Conservation (phyloP, 2,329 filamentous ascomycete species). For the Trichoderma hamatum region DNA sequence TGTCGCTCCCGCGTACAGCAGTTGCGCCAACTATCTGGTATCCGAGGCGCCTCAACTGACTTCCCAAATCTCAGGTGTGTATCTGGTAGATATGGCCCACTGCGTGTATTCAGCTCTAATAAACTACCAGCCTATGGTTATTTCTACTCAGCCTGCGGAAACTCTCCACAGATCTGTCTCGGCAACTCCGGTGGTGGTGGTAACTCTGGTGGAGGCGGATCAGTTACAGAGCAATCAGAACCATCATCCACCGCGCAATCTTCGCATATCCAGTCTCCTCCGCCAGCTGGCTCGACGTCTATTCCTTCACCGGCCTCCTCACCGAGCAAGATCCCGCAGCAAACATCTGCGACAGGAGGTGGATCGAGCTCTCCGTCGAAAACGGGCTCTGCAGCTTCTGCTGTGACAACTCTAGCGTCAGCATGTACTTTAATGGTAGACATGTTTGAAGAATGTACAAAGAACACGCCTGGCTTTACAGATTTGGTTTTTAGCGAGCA, state of each 20-base stretch:
- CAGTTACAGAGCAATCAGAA: neutral
- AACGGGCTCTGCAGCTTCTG: neutral
- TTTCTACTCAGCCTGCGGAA: constrained; percentile 34
- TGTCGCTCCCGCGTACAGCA: constrained; percentile 36
- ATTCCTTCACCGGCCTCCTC: constrained; percentile 12
- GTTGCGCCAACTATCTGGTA: constrained; percentile 37
- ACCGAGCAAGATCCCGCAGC: constrained; percentile 2
- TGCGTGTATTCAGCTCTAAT: neutral
- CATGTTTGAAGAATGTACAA: constrained; percentile 36
- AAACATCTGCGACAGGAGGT: neutral
- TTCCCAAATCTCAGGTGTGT: constrained; percentile 35
- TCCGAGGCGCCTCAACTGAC: constrained; percentile 32
- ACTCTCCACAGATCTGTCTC: neutral
- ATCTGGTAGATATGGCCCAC: neutral
- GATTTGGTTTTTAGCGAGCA: constrained; percentile 34
- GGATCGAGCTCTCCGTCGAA: neutral
- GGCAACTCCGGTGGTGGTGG: neutral
- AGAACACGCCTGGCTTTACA: constrained; percentile 34
- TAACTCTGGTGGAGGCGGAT: neutral
- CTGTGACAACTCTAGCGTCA: constrained; percentile 27
- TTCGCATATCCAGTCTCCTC: neutral
- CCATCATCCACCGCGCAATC: neutral
- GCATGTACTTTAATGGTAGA: constrained; percentile 37
- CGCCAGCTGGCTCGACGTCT: neutral
- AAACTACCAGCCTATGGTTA: constrained; percentile 34